A percentile compares a stretch with the other conserved stretches of the same genome.
Evolutionary conservation across 176 grass and related monocot species (phyloP).

Genomic region (Triticum dicoccoides): DNA sequence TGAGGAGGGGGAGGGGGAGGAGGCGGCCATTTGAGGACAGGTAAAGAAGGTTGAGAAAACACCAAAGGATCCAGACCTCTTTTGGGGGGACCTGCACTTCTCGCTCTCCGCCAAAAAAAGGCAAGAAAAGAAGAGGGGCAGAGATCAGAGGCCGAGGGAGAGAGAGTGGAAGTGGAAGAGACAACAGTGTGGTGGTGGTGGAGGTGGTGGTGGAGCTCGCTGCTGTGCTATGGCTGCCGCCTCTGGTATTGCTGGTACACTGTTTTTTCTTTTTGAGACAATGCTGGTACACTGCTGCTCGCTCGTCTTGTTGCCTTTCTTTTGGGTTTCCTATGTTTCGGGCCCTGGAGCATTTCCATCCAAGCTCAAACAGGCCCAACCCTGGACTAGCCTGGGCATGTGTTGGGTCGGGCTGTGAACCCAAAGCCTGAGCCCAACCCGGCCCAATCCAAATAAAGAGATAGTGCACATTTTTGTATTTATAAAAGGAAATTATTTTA

Average conservation of each 20-base stretch:
- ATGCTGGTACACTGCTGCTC: background rate
- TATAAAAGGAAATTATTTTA: too few relatives aligned
- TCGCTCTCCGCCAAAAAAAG: constrained; percentile 21
- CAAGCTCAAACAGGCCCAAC: background rate
- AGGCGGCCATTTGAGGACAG: constrained; percentile 42
- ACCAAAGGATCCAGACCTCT: constrained; percentile 42
- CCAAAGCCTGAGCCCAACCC: too few relatives aligned
- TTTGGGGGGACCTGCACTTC: constrained; percentile 33
- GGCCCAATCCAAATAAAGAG: too few relatives aligned
- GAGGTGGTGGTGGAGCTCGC: background rate
- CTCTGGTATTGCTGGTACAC: background rate
- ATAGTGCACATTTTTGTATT: too few relatives aligned
- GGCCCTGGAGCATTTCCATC: background rate
- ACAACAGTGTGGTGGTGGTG: background rate
- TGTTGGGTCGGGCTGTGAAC: too few relatives aligned
- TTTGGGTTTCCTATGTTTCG: background rate
- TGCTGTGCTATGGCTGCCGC: background rate
- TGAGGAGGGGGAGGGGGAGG: background rate
- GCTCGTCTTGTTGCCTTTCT: background rate
- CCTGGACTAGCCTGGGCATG: too few relatives aligned
- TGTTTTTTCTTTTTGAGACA: too few relatives aligned
- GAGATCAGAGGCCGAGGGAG: background rate
- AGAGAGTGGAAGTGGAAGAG: constrained; percentile 13
- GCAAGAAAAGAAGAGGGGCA: background rate
- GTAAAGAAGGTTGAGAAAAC: constrained; percentile 61